Evolutionary conservation across 495 filamentous ascomycete species (phyloP).

Genomic region (Halenospora varia): DNA sequence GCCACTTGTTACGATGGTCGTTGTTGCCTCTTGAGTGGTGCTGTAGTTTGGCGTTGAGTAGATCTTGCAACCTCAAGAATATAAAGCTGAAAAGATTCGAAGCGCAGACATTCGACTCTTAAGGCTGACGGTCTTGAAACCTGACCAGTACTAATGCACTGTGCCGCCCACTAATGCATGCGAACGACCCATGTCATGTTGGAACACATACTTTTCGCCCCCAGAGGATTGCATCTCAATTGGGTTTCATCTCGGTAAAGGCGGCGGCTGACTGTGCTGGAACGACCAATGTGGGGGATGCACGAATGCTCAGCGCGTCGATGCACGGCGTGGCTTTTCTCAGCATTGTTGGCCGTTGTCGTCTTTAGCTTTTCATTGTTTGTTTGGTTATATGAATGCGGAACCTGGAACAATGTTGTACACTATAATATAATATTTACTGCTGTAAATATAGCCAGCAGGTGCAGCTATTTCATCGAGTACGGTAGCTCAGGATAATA

Average conservation of each 20-base stretch:
- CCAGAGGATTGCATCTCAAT: too few relatives aligned
- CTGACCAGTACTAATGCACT: too few relatives aligned
- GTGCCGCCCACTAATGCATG: neutral
- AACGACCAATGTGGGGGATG: conserved; percentile 2
- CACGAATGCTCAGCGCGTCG: neutral
- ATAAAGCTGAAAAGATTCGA: neutral
- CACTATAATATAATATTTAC: neutral
- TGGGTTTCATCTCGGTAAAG: neutral
- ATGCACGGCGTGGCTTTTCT: neutral
- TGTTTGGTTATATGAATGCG: neutral
- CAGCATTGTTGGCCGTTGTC: neutral
- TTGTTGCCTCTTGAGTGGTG: conserved; percentile 2
- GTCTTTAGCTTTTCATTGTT: neutral
- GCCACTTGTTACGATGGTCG: neutral
- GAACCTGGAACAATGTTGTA: neutral
- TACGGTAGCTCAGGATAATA: neutral
- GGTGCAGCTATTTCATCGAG: neutral
- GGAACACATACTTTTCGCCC: neutral
- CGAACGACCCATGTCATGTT: neutral
- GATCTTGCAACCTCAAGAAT: neutral
- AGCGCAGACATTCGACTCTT: neutral
- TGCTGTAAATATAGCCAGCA: neutral
- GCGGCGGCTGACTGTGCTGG: neutral
- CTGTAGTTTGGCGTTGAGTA: neutral
- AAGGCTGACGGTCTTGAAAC: conserved; percentile 1